phyloP scores from a whole-genome alignment of 129 eudicot species.

The Gnaphalium uliginosum region DNA sequence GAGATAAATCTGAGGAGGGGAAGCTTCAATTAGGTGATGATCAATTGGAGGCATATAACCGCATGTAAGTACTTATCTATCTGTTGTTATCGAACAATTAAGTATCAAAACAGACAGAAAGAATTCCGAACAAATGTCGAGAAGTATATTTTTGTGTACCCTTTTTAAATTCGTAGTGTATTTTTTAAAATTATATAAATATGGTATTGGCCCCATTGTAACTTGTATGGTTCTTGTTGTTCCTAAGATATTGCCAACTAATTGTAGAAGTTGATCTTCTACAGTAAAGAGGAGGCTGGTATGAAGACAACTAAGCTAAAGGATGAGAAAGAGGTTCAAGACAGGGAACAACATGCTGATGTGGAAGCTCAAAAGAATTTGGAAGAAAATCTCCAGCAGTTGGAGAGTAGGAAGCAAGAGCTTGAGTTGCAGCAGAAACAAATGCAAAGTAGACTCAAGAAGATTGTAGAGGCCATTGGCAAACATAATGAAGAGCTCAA shows the following conservation, averaged over 20 bases:
- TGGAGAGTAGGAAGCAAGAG: slow-evolving; percentile 80
- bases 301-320: slow-evolving; percentile 79
- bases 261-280: slow-evolving; percentile 21
- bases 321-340: slow-evolving; percentile 93
- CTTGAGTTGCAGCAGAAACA: slow-evolving; percentile 87
- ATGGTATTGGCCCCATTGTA: neutral
- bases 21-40: slow-evolving; percentile 81
- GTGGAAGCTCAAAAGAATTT: slow-evolving; percentile 83
- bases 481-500: slow-evolving; percentile 82
- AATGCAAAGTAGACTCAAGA: slow-evolving; percentile 72
- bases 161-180: too few species aligned
- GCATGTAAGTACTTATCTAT: slow-evolving; percentile 63
- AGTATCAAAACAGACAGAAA: neutral
- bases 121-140: neutral
- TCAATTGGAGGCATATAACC: slow-evolving; percentile 80
- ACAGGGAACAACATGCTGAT: slow-evolving; percentile 90
- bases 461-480: slow-evolving; percentile 59
- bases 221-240: neutral
- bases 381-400: slow-evolving; percentile 87
- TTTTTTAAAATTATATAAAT: too few species aligned
- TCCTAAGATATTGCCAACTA: slow-evolving; percentile 1
- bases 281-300: slow-evolving; percentile 98
- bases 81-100: slow-evolving; percentile 11
- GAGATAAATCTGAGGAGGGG: slow-evolving; percentile 72
- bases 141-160: neutral